phyloP scores from a whole-genome alignment of 768 basidiomycete genomes.

The Hygrophoropsis aurantiaca region DNA sequence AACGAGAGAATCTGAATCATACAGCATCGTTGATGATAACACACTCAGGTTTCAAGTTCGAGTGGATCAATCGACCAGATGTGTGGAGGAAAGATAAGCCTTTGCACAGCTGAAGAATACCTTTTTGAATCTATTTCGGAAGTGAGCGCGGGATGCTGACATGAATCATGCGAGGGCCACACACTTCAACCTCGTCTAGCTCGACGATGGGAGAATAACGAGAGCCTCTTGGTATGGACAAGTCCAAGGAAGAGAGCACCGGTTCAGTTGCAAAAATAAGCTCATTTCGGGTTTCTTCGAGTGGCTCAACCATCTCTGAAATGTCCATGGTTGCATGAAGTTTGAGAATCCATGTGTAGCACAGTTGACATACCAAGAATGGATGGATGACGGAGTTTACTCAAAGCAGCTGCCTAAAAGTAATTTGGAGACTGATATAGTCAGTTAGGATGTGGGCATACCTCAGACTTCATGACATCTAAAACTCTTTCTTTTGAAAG shows the following conservation, averaged over 20 bases:
- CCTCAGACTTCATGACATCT: constrained; percentile 91
- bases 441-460: constrained; percentile 28
- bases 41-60: constrained; percentile 84
- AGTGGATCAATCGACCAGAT: constrained; percentile 89
- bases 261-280: constrained; percentile 94
- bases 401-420: constrained; percentile 76
- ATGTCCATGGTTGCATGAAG: constrained; percentile 8
- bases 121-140: constrained; percentile 81
- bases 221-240: constrained; percentile 69
- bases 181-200: constrained; percentile 93
- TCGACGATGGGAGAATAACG: constrained; percentile 64
- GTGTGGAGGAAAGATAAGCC: constrained; percentile 88
- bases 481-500: constrained; percentile 70
- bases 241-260: constrained; percentile 76
- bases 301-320: constrained; percentile 93
- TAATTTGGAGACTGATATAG: background rate
- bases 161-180: constrained; percentile 16
- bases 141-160: constrained; percentile 8
- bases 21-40: constrained; percentile 90
- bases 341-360: constrained; percentile 3
- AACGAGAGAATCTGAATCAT: constrained; percentile 9
- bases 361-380: constrained; percentile 64
- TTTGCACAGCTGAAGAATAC: constrained; percentile 89
- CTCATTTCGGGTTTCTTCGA: constrained; percentile 89
- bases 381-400: constrained; percentile 88